These are phyloP conservation scores for Lactuca saligna DNA, from an alignment of 129 eudicot species.

Conservation along the genomic window DNA sequence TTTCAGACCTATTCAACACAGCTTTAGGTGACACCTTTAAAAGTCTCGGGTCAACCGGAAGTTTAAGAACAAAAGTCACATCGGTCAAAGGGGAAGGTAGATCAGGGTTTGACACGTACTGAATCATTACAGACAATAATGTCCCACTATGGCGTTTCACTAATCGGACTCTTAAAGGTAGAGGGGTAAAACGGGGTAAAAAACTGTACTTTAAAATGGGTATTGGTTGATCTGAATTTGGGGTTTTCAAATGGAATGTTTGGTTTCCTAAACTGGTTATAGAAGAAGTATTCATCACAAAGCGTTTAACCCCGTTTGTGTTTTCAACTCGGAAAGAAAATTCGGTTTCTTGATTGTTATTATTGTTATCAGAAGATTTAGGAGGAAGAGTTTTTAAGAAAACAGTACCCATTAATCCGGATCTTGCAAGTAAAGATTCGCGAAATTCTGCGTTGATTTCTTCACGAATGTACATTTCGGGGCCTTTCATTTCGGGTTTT, in stretches of 20 bases:
- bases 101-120: constrained; percentile 83
- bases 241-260: constrained; percentile 74
- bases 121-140: constrained; percentile 87
- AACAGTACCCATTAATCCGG: constrained; percentile 68
- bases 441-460: constrained; percentile 83
- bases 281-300: constrained; percentile 57
- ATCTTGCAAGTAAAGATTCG: constrained; percentile 84
- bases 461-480: constrained; percentile 79
- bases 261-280: constrained; percentile 83
- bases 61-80: constrained; percentile 73
- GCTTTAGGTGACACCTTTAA: constrained; percentile 87
- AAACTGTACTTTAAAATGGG: constrained; percentile 78
- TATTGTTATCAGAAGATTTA: constrained; percentile 39
- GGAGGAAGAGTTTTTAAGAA: constrained; percentile 84
- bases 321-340: constrained; percentile 83
- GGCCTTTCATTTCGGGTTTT: constrained; percentile 87
- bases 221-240: constrained; percentile 65
- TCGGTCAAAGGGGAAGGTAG: constrained; percentile 64
- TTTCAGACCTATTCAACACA: constrained; percentile 81
- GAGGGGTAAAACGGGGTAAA: constrained; percentile 71
- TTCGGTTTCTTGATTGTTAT: constrained; percentile 62
- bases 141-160: constrained; percentile 85
- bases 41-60: constrained; percentile 86
- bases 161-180: constrained; percentile 74
- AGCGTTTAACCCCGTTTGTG: constrained; percentile 64